Evolutionary conservation across 2,329 filamentous ascomycete species (phyloP).

Genomic region (Laburnicola sp.): DNA sequence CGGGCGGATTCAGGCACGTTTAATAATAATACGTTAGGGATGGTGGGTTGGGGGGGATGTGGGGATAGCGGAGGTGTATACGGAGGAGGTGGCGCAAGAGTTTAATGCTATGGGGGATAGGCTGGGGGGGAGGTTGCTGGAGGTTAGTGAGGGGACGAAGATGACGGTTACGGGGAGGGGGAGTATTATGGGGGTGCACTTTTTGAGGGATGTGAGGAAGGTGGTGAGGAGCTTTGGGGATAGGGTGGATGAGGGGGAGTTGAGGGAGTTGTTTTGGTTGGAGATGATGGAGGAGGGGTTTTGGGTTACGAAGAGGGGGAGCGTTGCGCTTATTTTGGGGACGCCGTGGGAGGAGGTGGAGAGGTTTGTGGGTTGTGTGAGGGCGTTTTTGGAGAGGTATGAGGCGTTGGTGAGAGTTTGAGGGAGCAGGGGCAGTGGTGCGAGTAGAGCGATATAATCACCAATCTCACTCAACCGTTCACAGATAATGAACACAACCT

Average conservation of each 20-base stretch:
- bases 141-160: constrained; percentile 36
- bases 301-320: constrained; percentile 43
- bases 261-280: constrained; percentile 43
- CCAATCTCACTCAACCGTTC: too few relatives aligned
- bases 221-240: constrained; percentile 30
- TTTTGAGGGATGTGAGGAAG: constrained; percentile 34
- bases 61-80: constrained; percentile 45
- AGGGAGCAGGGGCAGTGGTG: neutral
- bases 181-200: constrained; percentile 44
- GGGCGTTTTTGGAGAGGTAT: constrained; percentile 27
- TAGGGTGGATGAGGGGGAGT: constrained; percentile 31
- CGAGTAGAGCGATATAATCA: too few relatives aligned
- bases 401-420: constrained; percentile 14
- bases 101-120: constrained; percentile 41
- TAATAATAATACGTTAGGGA: constrained; percentile 68
- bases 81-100: constrained; percentile 30
- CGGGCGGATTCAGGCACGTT: constrained; percentile 64
- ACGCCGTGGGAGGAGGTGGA: constrained; percentile 39
- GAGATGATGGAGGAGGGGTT: constrained; percentile 45
- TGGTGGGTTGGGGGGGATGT: constrained; percentile 58
- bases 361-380: constrained; percentile 32
- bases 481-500: too few relatives aligned
- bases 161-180: constrained; percentile 45
- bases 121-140: constrained; percentile 31
- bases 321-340: constrained; percentile 42